Conservation (phyloP, 2,329 filamentous ascomycete species). For the Amylocarpus encephaloides region DNA sequence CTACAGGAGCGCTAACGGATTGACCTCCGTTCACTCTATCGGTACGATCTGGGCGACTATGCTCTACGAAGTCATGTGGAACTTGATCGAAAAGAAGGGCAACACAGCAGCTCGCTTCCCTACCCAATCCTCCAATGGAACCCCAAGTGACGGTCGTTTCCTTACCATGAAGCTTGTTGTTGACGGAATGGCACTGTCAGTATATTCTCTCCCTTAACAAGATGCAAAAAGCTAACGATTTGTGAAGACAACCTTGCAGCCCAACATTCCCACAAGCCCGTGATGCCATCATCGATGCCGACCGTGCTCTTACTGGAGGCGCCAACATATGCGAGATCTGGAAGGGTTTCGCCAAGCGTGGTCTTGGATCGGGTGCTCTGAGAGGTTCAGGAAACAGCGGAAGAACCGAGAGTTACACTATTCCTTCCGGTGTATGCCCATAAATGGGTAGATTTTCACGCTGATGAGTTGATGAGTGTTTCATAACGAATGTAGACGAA, state of each 20-base stretch:
- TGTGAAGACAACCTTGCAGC: constrained; percentile 46
- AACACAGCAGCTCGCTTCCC: constrained; percentile 41
- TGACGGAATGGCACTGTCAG: constrained; percentile 42
- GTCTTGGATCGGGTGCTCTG: constrained; percentile 36
- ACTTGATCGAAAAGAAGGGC: constrained; percentile 49
- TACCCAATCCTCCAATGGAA: constrained; percentile 36
- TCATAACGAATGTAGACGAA: background rate
- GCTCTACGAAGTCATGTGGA: constrained; percentile 53
- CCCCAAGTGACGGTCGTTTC: constrained; percentile 48
- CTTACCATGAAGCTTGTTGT: constrained; percentile 37
- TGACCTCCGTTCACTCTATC: constrained; percentile 40
- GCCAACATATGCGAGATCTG: constrained; percentile 46
- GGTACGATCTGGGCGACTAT: constrained; percentile 47
- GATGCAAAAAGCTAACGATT: background rate
- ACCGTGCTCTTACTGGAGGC: constrained; percentile 44
- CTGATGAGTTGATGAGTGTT: background rate
- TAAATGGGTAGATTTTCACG: background rate
- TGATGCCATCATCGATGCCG: constrained; percentile 50
- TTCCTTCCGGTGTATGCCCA: constrained; percentile 7
- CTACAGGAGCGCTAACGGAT: constrained; percentile 39
- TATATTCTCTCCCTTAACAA: background rate
- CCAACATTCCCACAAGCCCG: constrained; percentile 48
- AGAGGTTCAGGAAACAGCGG: constrained; percentile 4
- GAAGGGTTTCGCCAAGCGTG: constrained; percentile 50
- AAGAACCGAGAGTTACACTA: constrained; percentile 7